These are phyloP conservation scores for Pythium aquatile DNA, from an alignment of 352 stramenopile species.

Conservation along the genomic window DNA sequence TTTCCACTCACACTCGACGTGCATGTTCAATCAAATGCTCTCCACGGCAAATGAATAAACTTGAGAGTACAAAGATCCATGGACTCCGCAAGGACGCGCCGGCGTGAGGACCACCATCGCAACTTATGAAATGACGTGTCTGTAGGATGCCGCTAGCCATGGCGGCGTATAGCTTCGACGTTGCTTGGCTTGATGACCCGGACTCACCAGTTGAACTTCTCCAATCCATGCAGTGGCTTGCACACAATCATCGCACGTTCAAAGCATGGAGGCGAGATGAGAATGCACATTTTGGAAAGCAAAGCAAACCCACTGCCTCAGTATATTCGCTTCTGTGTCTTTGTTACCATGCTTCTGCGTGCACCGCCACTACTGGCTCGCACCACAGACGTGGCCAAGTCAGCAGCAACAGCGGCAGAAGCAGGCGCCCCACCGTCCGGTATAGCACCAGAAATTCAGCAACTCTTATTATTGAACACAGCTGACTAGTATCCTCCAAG, in stretches of 20 bases:
- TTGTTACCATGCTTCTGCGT: constrained; percentile 11
- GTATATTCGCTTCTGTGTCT: constrained; percentile 29
- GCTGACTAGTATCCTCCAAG: constrained; percentile 30
- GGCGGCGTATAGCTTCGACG: no score
- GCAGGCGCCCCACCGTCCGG: constrained; percentile 26
- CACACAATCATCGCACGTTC: no score
- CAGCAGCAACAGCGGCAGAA: constrained; percentile 13
- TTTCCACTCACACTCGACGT: not conserved
- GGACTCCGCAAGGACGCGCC: no score
- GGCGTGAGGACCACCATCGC: no score
- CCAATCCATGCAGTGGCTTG: no score
- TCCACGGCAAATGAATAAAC: no score
- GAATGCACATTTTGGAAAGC: constrained; percentile 23
- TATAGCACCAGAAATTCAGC: constrained; percentile 65
- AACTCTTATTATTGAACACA: constrained; percentile 50
- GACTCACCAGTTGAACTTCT: no score
- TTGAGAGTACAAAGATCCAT: no score
- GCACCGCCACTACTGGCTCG: constrained; percentile 8
- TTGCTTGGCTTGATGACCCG: no score
- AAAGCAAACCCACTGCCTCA: constrained; percentile 26
- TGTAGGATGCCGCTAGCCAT: no score
- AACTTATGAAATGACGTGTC: no score
- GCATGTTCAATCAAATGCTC: not conserved
- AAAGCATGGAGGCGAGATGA: not conserved
- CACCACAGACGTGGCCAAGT: not conserved